Evolutionary conservation across 495 filamentous ascomycete species (phyloP).

Genomic region (Halenospora varia): DNA sequence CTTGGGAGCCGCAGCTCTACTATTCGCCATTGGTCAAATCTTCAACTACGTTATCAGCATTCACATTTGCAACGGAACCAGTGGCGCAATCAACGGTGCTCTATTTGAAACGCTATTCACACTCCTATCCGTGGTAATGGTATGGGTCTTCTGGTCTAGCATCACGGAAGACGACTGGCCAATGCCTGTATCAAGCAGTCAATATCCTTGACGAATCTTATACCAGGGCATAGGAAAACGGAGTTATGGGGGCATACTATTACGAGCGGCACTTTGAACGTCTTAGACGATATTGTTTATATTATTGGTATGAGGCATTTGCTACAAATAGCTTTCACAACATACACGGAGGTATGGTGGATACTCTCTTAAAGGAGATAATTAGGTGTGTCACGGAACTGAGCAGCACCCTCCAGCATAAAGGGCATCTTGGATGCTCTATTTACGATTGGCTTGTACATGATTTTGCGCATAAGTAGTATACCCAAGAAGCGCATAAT

Average conservation of each 20-base stretch:
- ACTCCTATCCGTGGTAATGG: slow-evolving; percentile 67
- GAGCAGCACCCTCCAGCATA: background rate
- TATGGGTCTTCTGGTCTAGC: slow-evolving; percentile 98
- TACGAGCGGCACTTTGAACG: slow-evolving; percentile 11
- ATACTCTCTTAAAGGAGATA: background rate
- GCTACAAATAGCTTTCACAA: slow-evolving; percentile 9
- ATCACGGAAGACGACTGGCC: slow-evolving; percentile 99
- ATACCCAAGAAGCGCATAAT: slow-evolving; percentile 25
- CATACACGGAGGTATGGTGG: slow-evolving; percentile 12
- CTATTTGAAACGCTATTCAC: slow-evolving; percentile 95
- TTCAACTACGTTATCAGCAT: slow-evolving; percentile 93
- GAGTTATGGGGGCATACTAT: slow-evolving; percentile 21
- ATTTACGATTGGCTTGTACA: slow-evolving; percentile 31
- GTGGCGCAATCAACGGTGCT: slow-evolving; percentile 85
- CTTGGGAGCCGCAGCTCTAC: slow-evolving; percentile 63
- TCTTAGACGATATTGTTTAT: slow-evolving; percentile 24
- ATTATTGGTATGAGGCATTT: slow-evolving; percentile 6
- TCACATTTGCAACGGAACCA: slow-evolving; percentile 78
- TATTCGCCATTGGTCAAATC: slow-evolving; percentile 90
- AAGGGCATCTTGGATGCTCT: slow-evolving; percentile 8
- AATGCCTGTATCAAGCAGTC: slow-evolving; percentile 43
- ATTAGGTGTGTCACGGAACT: background rate
- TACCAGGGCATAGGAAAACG: slow-evolving; percentile 15
- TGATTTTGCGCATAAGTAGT: slow-evolving; percentile 34
- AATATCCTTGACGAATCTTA: slow-evolving; percentile 17